Percentiles rank a stretch among this genome's conserved stretches.
These are phyloP conservation scores for Phlegmacium glaucopus DNA, from an alignment of 768 basidiomycete species.

Conservation along the genomic window DNA sequence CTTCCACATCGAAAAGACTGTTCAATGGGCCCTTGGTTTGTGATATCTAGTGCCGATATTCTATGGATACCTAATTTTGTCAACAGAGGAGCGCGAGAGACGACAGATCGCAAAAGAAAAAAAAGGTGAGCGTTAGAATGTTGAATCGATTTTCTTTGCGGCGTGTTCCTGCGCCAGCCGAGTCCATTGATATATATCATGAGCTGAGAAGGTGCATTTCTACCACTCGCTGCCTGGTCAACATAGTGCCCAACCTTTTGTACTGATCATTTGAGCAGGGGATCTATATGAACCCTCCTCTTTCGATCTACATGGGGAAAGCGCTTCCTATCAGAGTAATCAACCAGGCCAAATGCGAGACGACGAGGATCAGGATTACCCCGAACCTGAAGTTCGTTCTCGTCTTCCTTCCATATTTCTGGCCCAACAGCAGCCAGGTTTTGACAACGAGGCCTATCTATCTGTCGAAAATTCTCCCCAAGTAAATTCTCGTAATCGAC, in stretches of 20 bases:
- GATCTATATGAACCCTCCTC: slow-evolving; percentile 4
- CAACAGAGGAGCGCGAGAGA: slow-evolving; percentile 60
- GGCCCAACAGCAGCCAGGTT: slow-evolving; percentile 50
- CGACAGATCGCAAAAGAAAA: slow-evolving; percentile 64
- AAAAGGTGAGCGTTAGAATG: slow-evolving; percentile 68
- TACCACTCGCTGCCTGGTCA: slow-evolving; percentile 17
- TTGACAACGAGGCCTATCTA: slow-evolving; percentile 31
- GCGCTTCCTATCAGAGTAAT: slow-evolving; percentile 6
- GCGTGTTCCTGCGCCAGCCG: slow-evolving; percentile 25
- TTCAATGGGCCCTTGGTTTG: slow-evolving; percentile 75
- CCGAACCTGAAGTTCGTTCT: slow-evolving; percentile 33
- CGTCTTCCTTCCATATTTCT: slow-evolving; percentile 58
- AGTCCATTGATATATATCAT: slow-evolving; percentile 25
- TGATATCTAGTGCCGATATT: slow-evolving; percentile 6
- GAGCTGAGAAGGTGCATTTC: slow-evolving; percentile 61
- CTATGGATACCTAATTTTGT: slow-evolving; percentile 4
- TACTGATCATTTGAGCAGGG: slow-evolving; percentile 1
- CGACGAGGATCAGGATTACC: slow-evolving; percentile 18
- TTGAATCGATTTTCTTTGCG: slow-evolving; percentile 19
- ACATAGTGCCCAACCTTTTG: background rate
- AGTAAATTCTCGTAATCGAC: slow-evolving; percentile 21
- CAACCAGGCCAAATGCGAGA: slow-evolving; percentile 15
- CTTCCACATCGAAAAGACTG: slow-evolving; percentile 77
- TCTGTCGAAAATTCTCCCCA: slow-evolving; percentile 23
- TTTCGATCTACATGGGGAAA: slow-evolving; percentile 6